Evolutionary conservation across 2,329 filamentous ascomycete genomes (phyloP), one percentile per base, ranked within the genome.

Genomic region (Aspergillus luchuensis): DNA sequence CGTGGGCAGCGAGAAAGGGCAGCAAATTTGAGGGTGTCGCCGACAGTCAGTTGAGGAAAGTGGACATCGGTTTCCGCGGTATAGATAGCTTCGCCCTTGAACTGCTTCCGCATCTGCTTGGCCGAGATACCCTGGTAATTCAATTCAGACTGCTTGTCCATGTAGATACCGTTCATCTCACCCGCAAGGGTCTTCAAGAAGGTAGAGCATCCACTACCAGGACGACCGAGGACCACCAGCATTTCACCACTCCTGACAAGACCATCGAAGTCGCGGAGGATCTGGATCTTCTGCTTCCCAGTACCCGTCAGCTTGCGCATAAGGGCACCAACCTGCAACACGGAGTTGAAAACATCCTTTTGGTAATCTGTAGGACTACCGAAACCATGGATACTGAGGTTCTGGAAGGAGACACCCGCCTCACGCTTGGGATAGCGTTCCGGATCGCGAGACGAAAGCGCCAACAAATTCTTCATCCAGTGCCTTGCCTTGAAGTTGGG

Each of bases 61-160:
- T 94, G 91, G 5, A 91, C 89, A 72, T 96, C 92, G 38, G 91
- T 88, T 74, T 95, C 91, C 61, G 90, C 90, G 0, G 90, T 93
- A 78, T 95, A 95, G 73, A 95, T 93, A 63, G 90, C 90, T 77
- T 96, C 91, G 66, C 91, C 91, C 28, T 90, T 88, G 78, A 94
- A 92, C 17, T 82, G 81, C 10, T 85, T 66, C 23, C 59, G 60
- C 90, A 95, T 94, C 71, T 91, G 65, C 60, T 74, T 70, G 49
- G 72, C 71, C 4, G 74, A 69, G 47, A 77, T 76, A 67, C 78
- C 79, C 66, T 95, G 90, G 73, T 96, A 96, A 79, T 96, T 95
- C 75, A 96, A 85, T 60, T 90, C 85, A 0, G 91, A 89, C 7
- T 80, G 77, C 1, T 88, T 78, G 56, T 91, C 89, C 53, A 95